Percentiles rank a stretch among this genome's conserved stretches.
These are phyloP conservation scores for Phialophora verrucosa DNA, from an alignment of 2,329 filamentous ascomycete genomes.

Conservation along the genomic window DNA sequence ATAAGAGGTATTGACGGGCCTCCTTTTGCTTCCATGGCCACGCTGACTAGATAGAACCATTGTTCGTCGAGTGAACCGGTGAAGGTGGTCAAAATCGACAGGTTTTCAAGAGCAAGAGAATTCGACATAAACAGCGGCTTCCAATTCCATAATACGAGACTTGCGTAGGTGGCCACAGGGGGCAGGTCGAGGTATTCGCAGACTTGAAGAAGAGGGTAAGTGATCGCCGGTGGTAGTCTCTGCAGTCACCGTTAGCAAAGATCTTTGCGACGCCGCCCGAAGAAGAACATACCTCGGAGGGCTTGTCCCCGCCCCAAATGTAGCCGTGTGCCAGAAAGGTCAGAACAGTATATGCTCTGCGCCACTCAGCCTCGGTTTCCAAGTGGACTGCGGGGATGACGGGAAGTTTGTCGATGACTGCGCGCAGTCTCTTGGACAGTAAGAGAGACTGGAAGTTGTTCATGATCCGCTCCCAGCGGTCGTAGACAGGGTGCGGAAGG, in stretches of 20 bases:
- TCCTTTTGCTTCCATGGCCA: conserved; percentile 91
- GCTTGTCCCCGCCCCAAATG: conserved; percentile 82
- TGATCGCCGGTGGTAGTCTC: conserved; percentile 77
- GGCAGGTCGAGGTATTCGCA: conserved; percentile 82
- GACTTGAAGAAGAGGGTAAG: conserved; percentile 78
- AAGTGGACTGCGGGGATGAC: conserved; percentile 82
- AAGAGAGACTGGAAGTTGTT: conserved; percentile 86
- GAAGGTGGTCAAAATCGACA: conserved; percentile 86
- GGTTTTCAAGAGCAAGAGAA: conserved; percentile 82
- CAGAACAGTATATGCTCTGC: conserved; percentile 79
- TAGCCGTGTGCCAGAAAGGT: conserved; percentile 83
- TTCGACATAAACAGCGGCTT: conserved; percentile 87
- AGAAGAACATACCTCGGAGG: conserved; percentile 66
- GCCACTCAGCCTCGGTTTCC: conserved; percentile 86
- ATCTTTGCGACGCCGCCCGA: not conserved
- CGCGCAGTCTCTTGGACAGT: conserved; percentile 79
- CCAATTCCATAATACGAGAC: conserved; percentile 94
- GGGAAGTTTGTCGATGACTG: conserved; percentile 79
- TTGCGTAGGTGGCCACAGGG: conserved; percentile 92
- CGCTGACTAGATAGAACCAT: conserved; percentile 96
- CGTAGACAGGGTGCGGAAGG: conserved; percentile 89
- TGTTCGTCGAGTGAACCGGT: conserved; percentile 95
- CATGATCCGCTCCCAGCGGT: conserved; percentile 88
- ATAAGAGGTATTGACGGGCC: conserved; percentile 86
- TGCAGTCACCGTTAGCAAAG: conserved; percentile 41